These are phyloP conservation scores for Paramyrothecium sp. DNA, from an alignment of 2,329 filamentous ascomycete species.

Conservation along the genomic window DNA sequence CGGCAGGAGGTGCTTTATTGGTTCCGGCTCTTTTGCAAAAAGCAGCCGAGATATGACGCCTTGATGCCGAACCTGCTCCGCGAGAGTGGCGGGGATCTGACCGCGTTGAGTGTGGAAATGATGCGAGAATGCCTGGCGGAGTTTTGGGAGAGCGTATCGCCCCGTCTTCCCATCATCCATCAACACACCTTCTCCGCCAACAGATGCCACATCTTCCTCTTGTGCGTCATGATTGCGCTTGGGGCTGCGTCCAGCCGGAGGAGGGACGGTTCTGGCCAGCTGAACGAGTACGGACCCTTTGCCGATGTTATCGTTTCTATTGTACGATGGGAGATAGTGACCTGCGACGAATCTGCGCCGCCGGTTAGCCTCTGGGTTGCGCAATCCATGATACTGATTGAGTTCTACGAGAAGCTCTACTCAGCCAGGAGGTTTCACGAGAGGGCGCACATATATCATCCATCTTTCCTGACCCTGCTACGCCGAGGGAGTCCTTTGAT, in stretches of 20 bases:
- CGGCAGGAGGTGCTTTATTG: constrained; percentile 43
- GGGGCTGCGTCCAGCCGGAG: constrained; percentile 78
- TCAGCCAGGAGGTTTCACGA: constrained; percentile 81
- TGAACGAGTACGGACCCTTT: constrained; percentile 43
- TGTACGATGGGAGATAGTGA: constrained; percentile 80
- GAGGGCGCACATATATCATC: constrained; percentile 85
- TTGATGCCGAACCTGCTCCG: constrained; percentile 31
- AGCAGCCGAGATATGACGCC: constrained; percentile 38
- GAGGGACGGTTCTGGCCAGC: constrained; percentile 51
- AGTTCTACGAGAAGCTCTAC: constrained; percentile 92
- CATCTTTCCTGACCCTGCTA: constrained; percentile 81
- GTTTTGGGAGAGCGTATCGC: constrained; percentile 85
- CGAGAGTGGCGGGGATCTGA: constrained; percentile 40
- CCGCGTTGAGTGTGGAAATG: constrained; percentile 69
- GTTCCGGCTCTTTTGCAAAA: constrained; percentile 41
- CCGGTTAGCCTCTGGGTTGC: constrained; percentile 87
- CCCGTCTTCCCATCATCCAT: constrained; percentile 84
- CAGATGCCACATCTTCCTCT: constrained; percentile 72
- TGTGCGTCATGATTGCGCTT: constrained; percentile 81
- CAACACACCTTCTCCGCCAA: constrained; percentile 82
- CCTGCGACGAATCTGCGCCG: constrained; percentile 76
- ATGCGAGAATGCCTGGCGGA: constrained; percentile 82
- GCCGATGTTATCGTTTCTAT: constrained; percentile 65
- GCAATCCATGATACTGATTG: constrained; percentile 77
- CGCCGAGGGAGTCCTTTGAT: constrained; percentile 83